Evolutionary conservation across 345 rosid genomes (phyloP), one percentile per base, ranked within the genome.

Genomic region (Citrus maxima): DNA sequence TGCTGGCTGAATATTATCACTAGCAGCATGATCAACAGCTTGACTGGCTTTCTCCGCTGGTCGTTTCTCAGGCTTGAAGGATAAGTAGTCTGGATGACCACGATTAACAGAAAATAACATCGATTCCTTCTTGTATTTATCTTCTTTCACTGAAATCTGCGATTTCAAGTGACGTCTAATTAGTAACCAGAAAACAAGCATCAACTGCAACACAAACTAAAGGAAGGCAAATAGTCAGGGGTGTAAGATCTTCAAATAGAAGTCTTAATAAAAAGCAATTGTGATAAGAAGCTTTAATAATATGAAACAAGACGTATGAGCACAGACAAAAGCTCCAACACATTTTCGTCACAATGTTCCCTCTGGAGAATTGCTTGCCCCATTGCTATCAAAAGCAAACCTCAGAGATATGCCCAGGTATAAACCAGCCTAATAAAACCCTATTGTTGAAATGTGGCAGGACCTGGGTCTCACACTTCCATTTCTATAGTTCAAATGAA

Each of bases 1-100:
- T 25, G 83, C 84, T 10, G 90, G 79, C 69, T 70, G 51, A 46
- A 12, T 80, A 70, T 80, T 74, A 63, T 83, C 88, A 70, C 72
- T 71, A 77, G 90, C 68, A 54, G 86, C 77, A 78, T 67, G 82
- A 42, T 84, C 89, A 75, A 73, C 84, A 79, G 84, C 65, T 77
- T 84, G 87, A 70, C 82, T 93, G 46, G 83, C 62, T 80, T 85
- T 85, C 67, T 86, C 93, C 1, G 83, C 88, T 64, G 81, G 88
- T 85, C 85, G 87, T 82, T 89, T 96, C 81, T 91, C 99, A 7
- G 97, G 97, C 88, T 86, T 93, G 91, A 94, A 96, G 78, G 89
- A 84, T 76, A 82, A 35, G 83, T 89, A 92, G 75, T 92, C 93
- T 27, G 88, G 88, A 64, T 91, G 92, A 78, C 71, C 79, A n/a